A percentile compares a stretch with the other conserved stretches of the same genome.
phyloP scores from a whole-genome alignment of 192 early-diverging fungal genomes.

The Pecoramyces ruminantium region DNA sequence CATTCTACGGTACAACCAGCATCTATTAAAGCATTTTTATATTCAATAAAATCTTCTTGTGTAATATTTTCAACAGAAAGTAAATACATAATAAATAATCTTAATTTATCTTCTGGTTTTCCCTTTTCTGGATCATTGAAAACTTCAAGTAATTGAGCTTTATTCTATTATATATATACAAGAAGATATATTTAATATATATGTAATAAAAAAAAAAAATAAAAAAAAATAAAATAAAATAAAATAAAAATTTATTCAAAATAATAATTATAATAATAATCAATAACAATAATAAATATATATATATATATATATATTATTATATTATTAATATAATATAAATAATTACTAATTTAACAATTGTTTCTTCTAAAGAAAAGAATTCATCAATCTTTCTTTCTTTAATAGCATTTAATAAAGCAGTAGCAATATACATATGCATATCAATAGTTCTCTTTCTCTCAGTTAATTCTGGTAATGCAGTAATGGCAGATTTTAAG shows the following conservation, averaged over 20 bases:
- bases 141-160: conserved; percentile 58
- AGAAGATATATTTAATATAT: too few relatives aligned
- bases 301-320: too few relatives aligned
- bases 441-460: conserved; percentile 86
- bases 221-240: too few relatives aligned
- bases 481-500: conserved; percentile 76
- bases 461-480: conserved; percentile 87
- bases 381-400: conserved; percentile 84
- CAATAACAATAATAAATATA: neutral
- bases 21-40: conserved; percentile 54
- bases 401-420: conserved; percentile 72
- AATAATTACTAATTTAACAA: conserved; percentile 61
- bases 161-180: conserved; percentile 29
- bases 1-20: conserved; percentile 60
- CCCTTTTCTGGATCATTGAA: conserved; percentile 71
- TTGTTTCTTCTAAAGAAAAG: conserved; percentile 83
- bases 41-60: conserved; percentile 69
- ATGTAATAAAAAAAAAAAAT: too few relatives aligned
- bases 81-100: conserved; percentile 77
- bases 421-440: conserved; percentile 97
- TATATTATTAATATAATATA: too few relatives aligned
- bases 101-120: conserved; percentile 68
- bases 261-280: conserved; percentile 3
- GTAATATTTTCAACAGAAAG: conserved; percentile 51
- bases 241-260: too few relatives aligned